These are phyloP conservation scores for Begonia peltatifolia DNA, from an alignment of 306 rosid species.

Conservation along the genomic window DNA sequence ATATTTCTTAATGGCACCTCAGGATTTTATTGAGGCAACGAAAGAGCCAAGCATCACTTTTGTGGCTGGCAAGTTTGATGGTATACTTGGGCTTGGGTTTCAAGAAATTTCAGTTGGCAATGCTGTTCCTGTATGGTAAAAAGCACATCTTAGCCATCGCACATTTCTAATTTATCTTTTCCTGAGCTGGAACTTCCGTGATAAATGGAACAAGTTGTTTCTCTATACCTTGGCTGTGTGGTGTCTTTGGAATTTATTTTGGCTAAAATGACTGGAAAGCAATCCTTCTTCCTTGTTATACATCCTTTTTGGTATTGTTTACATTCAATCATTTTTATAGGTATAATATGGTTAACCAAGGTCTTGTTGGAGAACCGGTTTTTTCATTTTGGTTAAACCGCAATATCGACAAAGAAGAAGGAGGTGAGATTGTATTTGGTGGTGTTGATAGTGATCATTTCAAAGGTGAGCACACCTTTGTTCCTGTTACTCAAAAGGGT, in stretches of 20 bases:
- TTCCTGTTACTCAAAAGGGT: conserved; percentile 61
- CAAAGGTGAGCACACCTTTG: conserved; percentile 72
- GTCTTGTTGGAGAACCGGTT: conserved; percentile 39
- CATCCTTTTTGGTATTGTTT: too few species aligned
- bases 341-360: conserved; percentile 45
- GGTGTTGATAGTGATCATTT: conserved; percentile 48
- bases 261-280: too few species aligned
- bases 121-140: conserved; percentile 27
- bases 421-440: conserved; percentile 50
- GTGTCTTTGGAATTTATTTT: too few species aligned
- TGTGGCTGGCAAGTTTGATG: conserved; percentile 35
- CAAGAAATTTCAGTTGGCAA: conserved; percentile 38
- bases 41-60: conserved; percentile 40
- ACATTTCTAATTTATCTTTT: too few species aligned
- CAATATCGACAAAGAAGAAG: conserved; percentile 36
- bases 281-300: too few species aligned
- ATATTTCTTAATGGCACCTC: neutral
- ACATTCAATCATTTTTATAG: conserved; percentile 7
- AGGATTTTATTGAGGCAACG: conserved; percentile 52
- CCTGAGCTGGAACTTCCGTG: too few species aligned
- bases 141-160: too few species aligned
- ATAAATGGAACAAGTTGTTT: too few species aligned
- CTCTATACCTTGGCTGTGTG: too few species aligned
- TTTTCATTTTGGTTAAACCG: conserved; percentile 51
- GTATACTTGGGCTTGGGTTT: conserved; percentile 42